Evolutionary conservation across 78 protist genomes (phyloP), one percentile per base, ranked within the genome.

Genomic region (Mantamonas sphyraenae): DNA sequence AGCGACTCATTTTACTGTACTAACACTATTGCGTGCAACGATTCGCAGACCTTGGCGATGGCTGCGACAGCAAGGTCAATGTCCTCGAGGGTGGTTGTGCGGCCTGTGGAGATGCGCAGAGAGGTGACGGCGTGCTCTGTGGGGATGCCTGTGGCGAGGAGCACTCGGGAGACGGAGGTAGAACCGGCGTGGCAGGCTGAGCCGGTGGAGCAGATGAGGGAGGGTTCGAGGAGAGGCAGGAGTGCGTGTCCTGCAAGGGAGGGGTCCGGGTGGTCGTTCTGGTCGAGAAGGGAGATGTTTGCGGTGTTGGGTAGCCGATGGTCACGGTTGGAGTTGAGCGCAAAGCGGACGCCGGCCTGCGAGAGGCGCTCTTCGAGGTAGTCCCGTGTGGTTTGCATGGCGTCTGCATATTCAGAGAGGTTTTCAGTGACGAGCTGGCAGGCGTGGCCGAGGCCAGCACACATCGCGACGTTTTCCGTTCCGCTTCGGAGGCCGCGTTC

Each of bases 361-460:
- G 47, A 5, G 5, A 10, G 22, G 22, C 47, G 47, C 22, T 42
- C 47, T 42, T 42, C 47, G 47, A 42, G 47, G 47, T 42, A 10
- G 47, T n/a, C n/a, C n/a, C n/a, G n/a, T n/a, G n/a, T n/a, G n/a
- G n/a, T n/a, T n/a, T n/a, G n/a, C n/a, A n/a, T n/a, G n/a, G n/a
- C n/a, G n/a, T n/a, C n/a, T n/a, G n/a, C n/a, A n/a, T n/a, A n/a
- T n/a, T n/a, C n/a, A n/a, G n/a, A n/a, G n/a, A n/a, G n/a, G n/a
- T n/a, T n/a, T n/a, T 42, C 47, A 10, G 10, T 10, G 10, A 43
- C 58, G 24, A 5, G 19, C 17, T 51, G 28, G 38, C 57, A n/a
- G 19, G 85, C 85, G 22, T n/a, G 63, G 19, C 77, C 83, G 16
- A 81, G 68, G 38, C 85, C 85, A 0, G 65, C 79, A 9, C 76